Evolutionary conservation across 768 basidiomycete genomes (phyloP).

Genomic region (Tylopilus subfusipes): DNA sequence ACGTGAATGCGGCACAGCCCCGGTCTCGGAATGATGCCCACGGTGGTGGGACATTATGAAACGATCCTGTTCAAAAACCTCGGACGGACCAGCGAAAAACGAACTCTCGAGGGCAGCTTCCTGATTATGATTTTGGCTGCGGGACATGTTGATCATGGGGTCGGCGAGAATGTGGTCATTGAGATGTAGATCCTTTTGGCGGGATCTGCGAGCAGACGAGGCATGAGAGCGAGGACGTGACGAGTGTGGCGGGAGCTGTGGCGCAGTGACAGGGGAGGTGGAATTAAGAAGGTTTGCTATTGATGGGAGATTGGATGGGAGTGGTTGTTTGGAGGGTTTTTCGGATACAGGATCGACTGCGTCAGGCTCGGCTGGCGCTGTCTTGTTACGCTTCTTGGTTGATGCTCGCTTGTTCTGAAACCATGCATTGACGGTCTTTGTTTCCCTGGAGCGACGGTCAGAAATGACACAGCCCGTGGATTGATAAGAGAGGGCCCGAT

Average conservation of each 20-base stretch:
- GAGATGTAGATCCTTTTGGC: slow-evolving; percentile 33
- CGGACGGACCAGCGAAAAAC: slow-evolving; percentile 33
- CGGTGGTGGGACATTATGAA: slow-evolving; percentile 34
- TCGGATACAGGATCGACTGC: slow-evolving; percentile 20
- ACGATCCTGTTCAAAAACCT: slow-evolving; percentile 30
- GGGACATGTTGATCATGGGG: not conserved
- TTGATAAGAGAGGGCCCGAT: slow-evolving; percentile 20
- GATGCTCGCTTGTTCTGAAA: slow-evolving; percentile 86
- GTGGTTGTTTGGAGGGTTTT: slow-evolving; percentile 27
- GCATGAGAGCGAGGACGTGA: slow-evolving; percentile 27
- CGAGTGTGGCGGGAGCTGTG: slow-evolving; percentile 20
- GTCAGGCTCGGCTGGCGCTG: slow-evolving; percentile 34
- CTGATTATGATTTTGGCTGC: slow-evolving; percentile 5
- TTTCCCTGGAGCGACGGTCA: slow-evolving; percentile 52
- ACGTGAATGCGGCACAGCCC: slow-evolving; percentile 27
- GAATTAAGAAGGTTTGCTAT: slow-evolving; percentile 42
- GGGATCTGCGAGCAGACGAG: slow-evolving; percentile 26
- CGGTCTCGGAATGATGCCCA: slow-evolving; percentile 25
- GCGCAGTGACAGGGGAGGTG: slow-evolving; percentile 23
- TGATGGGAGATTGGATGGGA: slow-evolving; percentile 31
- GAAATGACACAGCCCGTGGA: slow-evolving; percentile 7
- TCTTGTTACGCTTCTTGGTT: slow-evolving; percentile 65
- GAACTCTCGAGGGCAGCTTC: slow-evolving; percentile 27
- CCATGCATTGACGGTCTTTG: slow-evolving; percentile 83
- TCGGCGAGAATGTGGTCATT: slow-evolving; percentile 28